phyloP scores from a whole-genome alignment of 148 eudicot genomes.

The Vaccinium macrocarpon region DNA sequence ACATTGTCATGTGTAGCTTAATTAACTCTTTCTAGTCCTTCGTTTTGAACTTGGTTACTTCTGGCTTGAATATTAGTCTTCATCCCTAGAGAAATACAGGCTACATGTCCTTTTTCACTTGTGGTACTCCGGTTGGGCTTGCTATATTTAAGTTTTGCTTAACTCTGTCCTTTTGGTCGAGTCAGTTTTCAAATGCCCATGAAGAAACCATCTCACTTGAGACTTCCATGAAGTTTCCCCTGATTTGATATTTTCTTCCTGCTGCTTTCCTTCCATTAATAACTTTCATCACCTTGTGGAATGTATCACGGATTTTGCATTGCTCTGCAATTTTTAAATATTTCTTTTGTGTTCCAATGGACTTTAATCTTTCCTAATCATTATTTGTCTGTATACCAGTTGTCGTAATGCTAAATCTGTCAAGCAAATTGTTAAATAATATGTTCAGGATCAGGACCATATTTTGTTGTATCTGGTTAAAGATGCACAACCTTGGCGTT shows the following conservation, averaged over 20 bases:
- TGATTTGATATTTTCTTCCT: not conserved
- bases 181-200: not conserved
- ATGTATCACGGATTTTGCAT: not conserved
- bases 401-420: not conserved
- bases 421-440: not conserved
- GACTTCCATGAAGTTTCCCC: not conserved
- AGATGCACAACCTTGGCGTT: not conserved
- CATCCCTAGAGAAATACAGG: not conserved
- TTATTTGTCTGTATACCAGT: not conserved
- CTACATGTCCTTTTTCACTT: not conserved
- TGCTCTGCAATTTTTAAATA: not conserved
- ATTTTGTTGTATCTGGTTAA: slow-evolving; percentile 5
- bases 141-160: not conserved
- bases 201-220: not conserved
- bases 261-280: not conserved
- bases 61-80: not conserved
- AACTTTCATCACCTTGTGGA: not conserved
- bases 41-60: not conserved
- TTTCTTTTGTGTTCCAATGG: not conserved
- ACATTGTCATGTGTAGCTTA: not conserved
- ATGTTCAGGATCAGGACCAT: not conserved
- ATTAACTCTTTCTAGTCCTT: not conserved
- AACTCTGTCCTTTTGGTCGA: not conserved
- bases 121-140: not conserved
- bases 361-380: not conserved